Conservation (phyloP, 2,329 filamentous ascomycete genomes). For the Sordariomycetes sp. region DNA sequence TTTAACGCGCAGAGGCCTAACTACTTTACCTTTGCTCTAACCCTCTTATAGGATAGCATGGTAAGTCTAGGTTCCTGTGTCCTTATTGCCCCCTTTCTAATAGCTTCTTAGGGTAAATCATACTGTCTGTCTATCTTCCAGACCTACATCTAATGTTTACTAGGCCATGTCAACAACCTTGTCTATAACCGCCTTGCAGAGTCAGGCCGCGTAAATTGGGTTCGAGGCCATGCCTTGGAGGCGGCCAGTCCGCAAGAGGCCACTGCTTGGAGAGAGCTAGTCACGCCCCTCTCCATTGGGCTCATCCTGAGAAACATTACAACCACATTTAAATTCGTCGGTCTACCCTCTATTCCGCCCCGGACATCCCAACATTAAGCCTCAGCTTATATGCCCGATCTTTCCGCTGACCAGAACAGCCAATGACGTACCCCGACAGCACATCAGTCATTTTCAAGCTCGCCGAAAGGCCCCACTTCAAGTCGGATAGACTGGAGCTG, state of each 20-base stretch:
- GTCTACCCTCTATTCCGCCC: slow-evolving; percentile 17
- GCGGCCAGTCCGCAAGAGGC: slow-evolving; percentile 50
- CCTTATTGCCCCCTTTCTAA: neutral
- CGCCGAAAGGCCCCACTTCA: slow-evolving; percentile 31
- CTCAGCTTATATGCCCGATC: neutral
- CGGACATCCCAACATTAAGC: neutral
- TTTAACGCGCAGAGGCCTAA: neutral
- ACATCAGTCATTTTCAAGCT: slow-evolving; percentile 81
- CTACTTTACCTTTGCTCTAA: neutral
- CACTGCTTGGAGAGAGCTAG: slow-evolving; percentile 56
- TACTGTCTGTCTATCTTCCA: neutral
- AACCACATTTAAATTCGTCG: slow-evolving; percentile 79
- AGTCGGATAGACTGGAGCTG: slow-evolving; percentile 40
- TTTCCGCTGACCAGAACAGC: slow-evolving; percentile 35
- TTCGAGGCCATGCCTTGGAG: slow-evolving; percentile 55
- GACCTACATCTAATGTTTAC: neutral
- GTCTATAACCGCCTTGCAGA: slow-evolving; percentile 79
- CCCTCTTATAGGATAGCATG: neutral
- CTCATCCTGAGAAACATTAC: slow-evolving; percentile 72
- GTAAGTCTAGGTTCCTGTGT: neutral
- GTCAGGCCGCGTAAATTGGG: slow-evolving; percentile 69
- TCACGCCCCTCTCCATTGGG: slow-evolving; percentile 55
- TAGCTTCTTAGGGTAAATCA: neutral
- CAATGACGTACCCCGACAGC: slow-evolving; percentile 73
- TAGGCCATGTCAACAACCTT: slow-evolving; percentile 72